Conservation (phyloP, 768 basidiomycete genomes). For the Arthromyces matolae region DNA sequence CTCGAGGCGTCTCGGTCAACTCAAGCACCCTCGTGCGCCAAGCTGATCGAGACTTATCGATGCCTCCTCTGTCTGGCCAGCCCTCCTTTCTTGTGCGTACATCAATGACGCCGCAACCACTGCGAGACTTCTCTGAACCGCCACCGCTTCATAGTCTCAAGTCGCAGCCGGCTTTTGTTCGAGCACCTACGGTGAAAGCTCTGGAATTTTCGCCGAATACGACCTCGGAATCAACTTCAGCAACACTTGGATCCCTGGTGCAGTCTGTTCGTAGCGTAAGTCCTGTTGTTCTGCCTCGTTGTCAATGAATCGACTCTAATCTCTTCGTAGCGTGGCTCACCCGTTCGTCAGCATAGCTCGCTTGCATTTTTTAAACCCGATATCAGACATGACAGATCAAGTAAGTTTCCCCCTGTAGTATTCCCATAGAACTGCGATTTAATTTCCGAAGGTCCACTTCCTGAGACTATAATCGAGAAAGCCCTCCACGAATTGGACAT, state of each 20-base stretch:
- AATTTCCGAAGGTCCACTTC: slow-evolving; percentile 21
- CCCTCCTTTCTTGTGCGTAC: slow-evolving; percentile 61
- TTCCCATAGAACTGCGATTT: slow-evolving; percentile 2
- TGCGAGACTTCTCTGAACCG: slow-evolving; percentile 60
- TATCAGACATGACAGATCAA: slow-evolving; percentile 29
- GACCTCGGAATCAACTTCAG: slow-evolving; percentile 26
- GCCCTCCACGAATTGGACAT: slow-evolving; percentile 70
- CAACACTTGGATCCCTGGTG: slow-evolving; percentile 57
- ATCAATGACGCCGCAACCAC: slow-evolving; percentile 65
- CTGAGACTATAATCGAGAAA: slow-evolving; percentile 55
- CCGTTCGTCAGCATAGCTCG: slow-evolving; percentile 48
- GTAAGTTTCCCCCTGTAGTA: slow-evolving; percentile 18
- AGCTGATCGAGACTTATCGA: slow-evolving; percentile 38
- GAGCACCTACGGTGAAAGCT: slow-evolving; percentile 42
- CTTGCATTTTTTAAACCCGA: slow-evolving; percentile 43
- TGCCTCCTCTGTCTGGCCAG: slow-evolving; percentile 43
- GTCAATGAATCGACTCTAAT: not conserved
- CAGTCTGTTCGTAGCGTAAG: slow-evolving; percentile 56
- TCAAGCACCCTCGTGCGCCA: slow-evolving; percentile 25
- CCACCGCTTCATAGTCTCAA: slow-evolving; percentile 60
- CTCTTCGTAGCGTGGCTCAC: slow-evolving; percentile 42
- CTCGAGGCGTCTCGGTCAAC: slow-evolving; percentile 40
- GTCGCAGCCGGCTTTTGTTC: slow-evolving; percentile 68
- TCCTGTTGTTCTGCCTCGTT: slow-evolving; percentile 12
- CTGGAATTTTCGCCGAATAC: slow-evolving; percentile 22